Evolutionary conservation across 108 stramenopile genomes (phyloP), one percentile per base, ranked within the genome.

Genomic region (Phaeodactylum tricornutum): DNA sequence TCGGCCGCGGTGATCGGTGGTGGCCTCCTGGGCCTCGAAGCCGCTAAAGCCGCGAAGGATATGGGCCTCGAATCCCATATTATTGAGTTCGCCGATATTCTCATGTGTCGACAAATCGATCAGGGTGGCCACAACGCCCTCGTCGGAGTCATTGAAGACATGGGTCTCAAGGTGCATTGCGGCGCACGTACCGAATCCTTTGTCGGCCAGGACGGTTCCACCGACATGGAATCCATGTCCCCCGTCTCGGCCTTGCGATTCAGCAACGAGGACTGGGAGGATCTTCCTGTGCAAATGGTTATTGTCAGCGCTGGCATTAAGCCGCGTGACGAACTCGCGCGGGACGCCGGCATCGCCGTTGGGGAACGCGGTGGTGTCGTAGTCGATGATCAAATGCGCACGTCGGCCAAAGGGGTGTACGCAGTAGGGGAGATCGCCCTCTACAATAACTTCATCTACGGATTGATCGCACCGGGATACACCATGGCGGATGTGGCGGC

Each of bases 41-140:
- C 85, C 8, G 85, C 83, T 20, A 54, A 54, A 25, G 94, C 92
- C 28, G 88, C 79, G 43, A 74, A 81, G 17, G 91, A 95, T 62
- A 91, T 95, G 81, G 87, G 84, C n/a, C 66, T 93, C 29, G 63
- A 70, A 32, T 79, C 81, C 22, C 92, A 92, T 59, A 85, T 87
- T 50, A 82, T 95, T 53, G 94, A 95, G 47, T 93, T 84, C 64
- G 92, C 94, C 5, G 82, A 81, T 37, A 89, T 83, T 51, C 70
- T 95, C 29, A 95, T 95, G 94, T 93, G 94, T 54, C 94, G 94
- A 43, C 88, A 91, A 66, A 92, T 95, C 53, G 94, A 95, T 54
- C 66, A 88, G 52, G 92, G 87, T 22, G 94, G 88, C 1, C 91
- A 93, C 74, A 81, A 87, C 50, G 89, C 85, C 19, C 72, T 95